Evolutionary conservation across 2,329 filamentous ascomycete species (phyloP).

Genomic region (Sordariomycetes sp.): DNA sequence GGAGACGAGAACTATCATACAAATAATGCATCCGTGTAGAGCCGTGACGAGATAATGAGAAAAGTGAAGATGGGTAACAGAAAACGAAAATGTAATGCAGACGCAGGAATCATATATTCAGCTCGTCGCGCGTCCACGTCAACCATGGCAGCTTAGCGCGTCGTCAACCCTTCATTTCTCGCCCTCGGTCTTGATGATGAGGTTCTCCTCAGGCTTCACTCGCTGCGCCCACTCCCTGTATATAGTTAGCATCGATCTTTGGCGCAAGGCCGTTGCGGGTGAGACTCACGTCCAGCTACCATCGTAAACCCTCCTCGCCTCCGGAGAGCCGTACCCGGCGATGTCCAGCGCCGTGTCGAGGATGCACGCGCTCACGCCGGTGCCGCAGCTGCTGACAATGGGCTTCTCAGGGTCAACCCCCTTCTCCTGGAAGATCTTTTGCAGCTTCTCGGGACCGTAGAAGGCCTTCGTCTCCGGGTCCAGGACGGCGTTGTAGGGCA

Average conservation of each 20-base stretch:
- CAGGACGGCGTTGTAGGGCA: conserved; percentile 69
- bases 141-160: neutral
- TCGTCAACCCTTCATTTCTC: neutral
- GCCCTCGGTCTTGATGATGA: conserved; percentile 42
- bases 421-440: conserved; percentile 64
- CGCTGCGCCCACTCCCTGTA: conserved; percentile 54
- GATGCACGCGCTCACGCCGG: conserved; percentile 84
- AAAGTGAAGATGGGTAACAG: neutral
- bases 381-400: conserved; percentile 81
- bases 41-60: neutral
- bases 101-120: neutral
- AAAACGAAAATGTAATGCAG: neutral
- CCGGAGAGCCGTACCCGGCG: conserved; percentile 57
- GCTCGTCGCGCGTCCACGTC: neutral
- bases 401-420: conserved; percentile 68
- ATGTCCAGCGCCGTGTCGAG: conserved; percentile 77
- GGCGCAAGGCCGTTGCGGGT: neutral
- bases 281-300: conserved; percentile 88
- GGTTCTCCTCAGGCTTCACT: conserved; percentile 44
- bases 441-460: conserved; percentile 57
- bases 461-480: conserved; percentile 75
- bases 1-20: conserved; percentile 4
- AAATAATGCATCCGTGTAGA: neutral
- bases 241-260: conserved; percentile 12
- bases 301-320: conserved; percentile 71